These are phyloP conservation scores for Exophiala dermatitidis DNA, from an alignment of 2,329 filamentous ascomycete species.

Conservation along the genomic window DNA sequence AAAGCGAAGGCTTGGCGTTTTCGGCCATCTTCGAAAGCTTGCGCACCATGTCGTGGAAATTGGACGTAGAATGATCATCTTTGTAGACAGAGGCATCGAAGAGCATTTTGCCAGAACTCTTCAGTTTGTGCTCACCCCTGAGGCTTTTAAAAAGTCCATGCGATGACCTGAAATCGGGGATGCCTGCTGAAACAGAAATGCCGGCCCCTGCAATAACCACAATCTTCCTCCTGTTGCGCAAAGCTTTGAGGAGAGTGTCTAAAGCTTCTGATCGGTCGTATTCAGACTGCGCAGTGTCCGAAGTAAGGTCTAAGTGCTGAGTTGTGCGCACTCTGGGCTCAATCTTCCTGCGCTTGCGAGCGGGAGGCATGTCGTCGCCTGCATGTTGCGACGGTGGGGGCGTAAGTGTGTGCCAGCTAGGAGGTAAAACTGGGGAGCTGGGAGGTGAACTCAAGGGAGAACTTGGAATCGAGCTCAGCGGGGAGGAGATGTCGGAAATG, in stretches of 20 bases:
- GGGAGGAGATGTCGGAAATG: constrained; percentile 21
- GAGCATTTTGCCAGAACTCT: constrained; percentile 86
- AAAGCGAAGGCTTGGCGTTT: constrained; percentile 71
- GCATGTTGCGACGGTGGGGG: constrained; percentile 41
- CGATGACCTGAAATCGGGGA: constrained; percentile 92
- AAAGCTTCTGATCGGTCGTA: constrained; percentile 55
- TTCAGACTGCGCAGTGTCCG: constrained; percentile 29
- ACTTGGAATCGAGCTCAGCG: constrained; percentile 31
- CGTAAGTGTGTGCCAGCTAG: constrained; percentile 35
- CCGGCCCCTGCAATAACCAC: constrained; percentile 93
- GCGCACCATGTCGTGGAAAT: constrained; percentile 94
- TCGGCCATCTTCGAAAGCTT: constrained; percentile 73
- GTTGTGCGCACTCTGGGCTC: constrained; percentile 66
- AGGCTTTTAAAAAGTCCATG: constrained; percentile 82
- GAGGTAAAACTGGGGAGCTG: constrained; percentile 35
- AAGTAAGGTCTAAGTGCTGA: constrained; percentile 65
- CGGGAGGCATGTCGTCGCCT: constrained; percentile 59
- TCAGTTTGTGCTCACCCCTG: constrained; percentile 80
- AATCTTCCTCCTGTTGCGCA: constrained; percentile 90
- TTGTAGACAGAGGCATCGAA: constrained; percentile 98
- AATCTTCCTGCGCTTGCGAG: constrained; percentile 66
- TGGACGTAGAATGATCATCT: constrained; percentile 77
- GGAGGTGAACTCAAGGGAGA: constrained; percentile 38
- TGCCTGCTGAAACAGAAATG: constrained; percentile 93
- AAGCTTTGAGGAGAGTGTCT: constrained; percentile 61